phyloP scores from a whole-genome alignment of 2,329 filamentous ascomycete species.

The Sclerotinia trifoliorum region DNA sequence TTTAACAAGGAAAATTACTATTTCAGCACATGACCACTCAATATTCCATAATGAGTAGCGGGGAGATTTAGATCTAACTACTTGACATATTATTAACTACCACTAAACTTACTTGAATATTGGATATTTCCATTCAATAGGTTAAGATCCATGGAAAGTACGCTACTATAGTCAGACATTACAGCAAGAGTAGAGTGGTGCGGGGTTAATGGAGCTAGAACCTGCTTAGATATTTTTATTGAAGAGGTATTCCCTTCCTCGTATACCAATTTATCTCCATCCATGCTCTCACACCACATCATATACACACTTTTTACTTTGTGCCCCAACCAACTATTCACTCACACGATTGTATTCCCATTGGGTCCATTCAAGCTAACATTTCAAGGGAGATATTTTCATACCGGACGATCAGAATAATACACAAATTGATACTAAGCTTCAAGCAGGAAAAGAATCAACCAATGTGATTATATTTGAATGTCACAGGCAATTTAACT shows the following conservation, averaged over 20 bases:
- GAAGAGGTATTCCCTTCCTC: background rate
- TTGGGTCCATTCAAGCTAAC: too few species aligned
- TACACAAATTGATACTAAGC: too few species aligned
- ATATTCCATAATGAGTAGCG: background rate
- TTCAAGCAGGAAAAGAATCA: background rate
- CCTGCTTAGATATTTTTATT: background rate
- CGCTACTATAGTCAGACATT: background rate
- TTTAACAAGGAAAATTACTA: too few species aligned
- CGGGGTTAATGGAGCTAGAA: background rate
- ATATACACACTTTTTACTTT: background rate
- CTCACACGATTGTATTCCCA: background rate
- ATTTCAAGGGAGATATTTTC: too few species aligned
- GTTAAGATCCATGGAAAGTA: too few species aligned
- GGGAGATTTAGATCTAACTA: background rate
- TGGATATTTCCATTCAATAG: background rate
- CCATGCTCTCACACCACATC: background rate
- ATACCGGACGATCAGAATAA: too few species aligned
- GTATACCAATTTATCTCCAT: background rate
- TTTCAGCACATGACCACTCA: too few species aligned
- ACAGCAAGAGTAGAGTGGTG: too few species aligned
- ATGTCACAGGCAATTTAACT: background rate
- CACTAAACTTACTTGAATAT: too few species aligned
- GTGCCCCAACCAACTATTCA: background rate
- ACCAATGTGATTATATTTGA: background rate
- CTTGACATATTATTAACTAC: background rate